phyloP scores from a whole-genome alignment of 2,329 filamentous ascomycete species.

The Chrysoporthe deuterocubensis region DNA sequence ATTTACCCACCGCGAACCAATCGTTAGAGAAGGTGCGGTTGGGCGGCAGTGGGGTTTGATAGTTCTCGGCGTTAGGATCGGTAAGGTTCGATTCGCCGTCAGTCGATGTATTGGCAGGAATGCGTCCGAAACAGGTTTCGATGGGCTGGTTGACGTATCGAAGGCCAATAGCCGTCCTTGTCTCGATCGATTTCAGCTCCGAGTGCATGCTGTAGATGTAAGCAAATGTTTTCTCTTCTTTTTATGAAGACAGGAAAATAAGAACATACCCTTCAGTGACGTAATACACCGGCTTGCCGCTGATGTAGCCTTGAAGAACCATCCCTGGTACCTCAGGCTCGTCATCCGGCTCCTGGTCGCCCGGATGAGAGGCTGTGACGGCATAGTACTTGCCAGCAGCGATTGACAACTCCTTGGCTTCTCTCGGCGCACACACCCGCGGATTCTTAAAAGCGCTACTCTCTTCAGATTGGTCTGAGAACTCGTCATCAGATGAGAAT shows the following conservation, averaged over 20 bases:
- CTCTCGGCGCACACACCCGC: neutral
- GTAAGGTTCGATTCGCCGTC: neutral
- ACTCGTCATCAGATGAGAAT: neutral
- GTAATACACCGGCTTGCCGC: slow-evolving; percentile 2
- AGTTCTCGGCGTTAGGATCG: neutral
- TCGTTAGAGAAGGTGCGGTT: slow-evolving; percentile 42
- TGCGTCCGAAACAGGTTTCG: slow-evolving; percentile 18
- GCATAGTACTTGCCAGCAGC: neutral
- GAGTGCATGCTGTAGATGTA: neutral
- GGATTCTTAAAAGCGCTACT: too few relatives aligned
- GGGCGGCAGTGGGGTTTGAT: slow-evolving; percentile 6
- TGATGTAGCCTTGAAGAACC: slow-evolving; percentile 2
- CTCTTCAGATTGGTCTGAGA: slow-evolving; percentile 4
- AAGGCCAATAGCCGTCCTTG: slow-evolving; percentile 8
- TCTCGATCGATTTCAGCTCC: neutral
- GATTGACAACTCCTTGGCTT: slow-evolving; percentile 15
- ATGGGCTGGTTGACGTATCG: neutral
- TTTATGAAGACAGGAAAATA: neutral
- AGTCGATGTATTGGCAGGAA: too few relatives aligned
- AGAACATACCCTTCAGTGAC: slow-evolving; percentile 9
- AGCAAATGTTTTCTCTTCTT: neutral
- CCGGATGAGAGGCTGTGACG: neutral
- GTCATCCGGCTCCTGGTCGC: neutral
- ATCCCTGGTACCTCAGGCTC: neutral
- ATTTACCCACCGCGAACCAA: slow-evolving; percentile 46